Base-by-base conservation (phyloP, 2,329 filamentous ascomycete genomes). In the Pseudogymnoascus sp. region DNA sequence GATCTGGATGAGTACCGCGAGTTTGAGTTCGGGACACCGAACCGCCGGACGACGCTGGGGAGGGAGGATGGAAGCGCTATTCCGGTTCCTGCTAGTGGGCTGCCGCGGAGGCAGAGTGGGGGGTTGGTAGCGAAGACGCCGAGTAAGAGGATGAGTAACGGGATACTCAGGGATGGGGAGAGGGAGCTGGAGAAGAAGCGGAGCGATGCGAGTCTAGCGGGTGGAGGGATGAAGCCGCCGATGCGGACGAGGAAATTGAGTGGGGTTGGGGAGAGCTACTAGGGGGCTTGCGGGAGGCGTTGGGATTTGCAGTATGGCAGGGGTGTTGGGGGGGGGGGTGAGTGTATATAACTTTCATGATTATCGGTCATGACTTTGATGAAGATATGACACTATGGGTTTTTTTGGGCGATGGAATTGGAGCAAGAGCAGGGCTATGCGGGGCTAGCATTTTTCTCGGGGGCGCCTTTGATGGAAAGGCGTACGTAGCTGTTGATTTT, bases 231-330 rank as follows among this genome's bases (percentile, higher is more conserved):
- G 67, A 70, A 70, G 53, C 68, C 70, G 37, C 67, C 69, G 6
- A 67, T 64, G 42, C 63, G 70, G 59, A 68, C 78, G 62, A 75
- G 80, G 66, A 80, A 80, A 68, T 74, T 81, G 69, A 81, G 76
- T 72, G 80, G 81, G 63, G 74, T 83, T 53, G 82, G 82, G 44
- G 82, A 85, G 73, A 83, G 80, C n/a, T 84, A 80, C 72, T 84
- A 75, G 74, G 60, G 62, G 28, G 16, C 18, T 23, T 63, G 28
- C 4, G 50, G 50, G 50, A 16, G 33, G 59, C 33, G 33, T 38
- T 60, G 38, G 59, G 35, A 61, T 60, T 42, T 60, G 33, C 50
- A 53, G 50, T 11, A 23, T 61, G 53, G 11, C 50, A 56, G 28
- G 50, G 50, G 7, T 56, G 50, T 18, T 16, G 18, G 28, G 28